Evolutionary conservation across 2,329 filamentous ascomycete genomes (phyloP).

Genomic region (Clarireedia monteithiana): DNA sequence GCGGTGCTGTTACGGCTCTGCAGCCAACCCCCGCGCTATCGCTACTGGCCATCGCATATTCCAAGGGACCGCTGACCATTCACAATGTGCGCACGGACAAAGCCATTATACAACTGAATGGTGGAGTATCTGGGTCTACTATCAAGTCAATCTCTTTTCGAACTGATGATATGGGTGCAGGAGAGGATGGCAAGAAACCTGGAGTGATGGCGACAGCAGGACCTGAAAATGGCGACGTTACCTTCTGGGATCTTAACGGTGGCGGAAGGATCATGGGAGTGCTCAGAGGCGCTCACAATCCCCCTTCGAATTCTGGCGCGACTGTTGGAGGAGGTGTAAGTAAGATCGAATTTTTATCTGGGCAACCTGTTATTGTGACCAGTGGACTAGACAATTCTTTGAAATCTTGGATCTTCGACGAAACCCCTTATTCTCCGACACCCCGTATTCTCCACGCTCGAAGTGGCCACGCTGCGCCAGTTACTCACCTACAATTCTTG

Average conservation of each 20-base stretch:
- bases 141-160: constrained; percentile 85
- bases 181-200: constrained; percentile 73
- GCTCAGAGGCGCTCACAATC: constrained; percentile 80
- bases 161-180: constrained; percentile 80
- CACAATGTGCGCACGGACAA: constrained; percentile 78
- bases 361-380: constrained; percentile 83
- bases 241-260: constrained; percentile 91
- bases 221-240: constrained; percentile 73
- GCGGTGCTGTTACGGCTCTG: constrained; percentile 78
- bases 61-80: constrained; percentile 68
- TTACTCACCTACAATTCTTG: constrained; percentile 76
- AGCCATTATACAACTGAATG: constrained; percentile 59
- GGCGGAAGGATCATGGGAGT: constrained; percentile 82
- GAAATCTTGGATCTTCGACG: constrained; percentile 94
- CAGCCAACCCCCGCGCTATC: constrained; percentile 79
- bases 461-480: constrained; percentile 80
- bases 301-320: constrained; percentile 45
- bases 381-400: constrained; percentile 90
- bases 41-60: constrained; percentile 81
- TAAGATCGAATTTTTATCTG: constrained; percentile 80
- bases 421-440: constrained; percentile 78
- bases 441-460: constrained; percentile 79
- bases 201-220: constrained; percentile 94
- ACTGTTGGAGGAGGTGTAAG: constrained; percentile 70
- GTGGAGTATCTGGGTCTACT: constrained; percentile 54